Conservation (phyloP, 352 stramenopile species). For the Phytophthora boehmeriae region DNA sequence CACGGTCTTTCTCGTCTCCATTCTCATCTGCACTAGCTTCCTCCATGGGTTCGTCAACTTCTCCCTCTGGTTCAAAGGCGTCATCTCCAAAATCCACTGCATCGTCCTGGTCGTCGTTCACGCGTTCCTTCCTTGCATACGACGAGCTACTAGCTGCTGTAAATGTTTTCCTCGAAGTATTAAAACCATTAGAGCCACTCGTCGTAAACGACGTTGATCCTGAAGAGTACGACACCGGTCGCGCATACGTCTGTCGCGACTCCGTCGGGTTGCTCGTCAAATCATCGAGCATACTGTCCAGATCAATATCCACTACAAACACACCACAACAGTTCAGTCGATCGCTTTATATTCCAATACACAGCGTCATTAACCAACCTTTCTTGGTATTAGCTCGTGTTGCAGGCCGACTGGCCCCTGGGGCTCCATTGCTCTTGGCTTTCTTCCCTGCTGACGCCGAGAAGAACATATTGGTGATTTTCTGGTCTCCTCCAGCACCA, state of each 20-base stretch:
- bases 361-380: slow-evolving; percentile 16
- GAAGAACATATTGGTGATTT: slow-evolving; percentile 92
- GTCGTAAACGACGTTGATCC: slow-evolving; percentile 28
- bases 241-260: slow-evolving; percentile 49
- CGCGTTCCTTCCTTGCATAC: slow-evolving; percentile 9
- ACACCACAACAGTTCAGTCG: slow-evolving; percentile 2
- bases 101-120: slow-evolving; percentile 35
- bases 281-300: slow-evolving; percentile 88
- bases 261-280: slow-evolving; percentile 85
- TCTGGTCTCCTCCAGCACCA: slow-evolving; percentile 70
- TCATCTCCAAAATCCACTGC: slow-evolving; percentile 40
- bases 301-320: slow-evolving; percentile 66
- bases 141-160: slow-evolving; percentile 9
- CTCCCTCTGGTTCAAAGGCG: slow-evolving; percentile 32
- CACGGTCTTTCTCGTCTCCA: slow-evolving; percentile 27
- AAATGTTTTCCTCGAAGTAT: slow-evolving; percentile 21
- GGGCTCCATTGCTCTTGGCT: slow-evolving; percentile 29
- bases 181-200: slow-evolving; percentile 22
- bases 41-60: slow-evolving; percentile 39
- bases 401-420: slow-evolving; percentile 14
- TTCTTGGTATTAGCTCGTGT: slow-evolving; percentile 43
- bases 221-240: slow-evolving; percentile 67
- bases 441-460: slow-evolving; percentile 54
- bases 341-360: not conserved
- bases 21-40: slow-evolving; percentile 34